Base-by-base conservation (phyloP, 176 grass and related monocot genomes). In the Areca catechu region DNA sequence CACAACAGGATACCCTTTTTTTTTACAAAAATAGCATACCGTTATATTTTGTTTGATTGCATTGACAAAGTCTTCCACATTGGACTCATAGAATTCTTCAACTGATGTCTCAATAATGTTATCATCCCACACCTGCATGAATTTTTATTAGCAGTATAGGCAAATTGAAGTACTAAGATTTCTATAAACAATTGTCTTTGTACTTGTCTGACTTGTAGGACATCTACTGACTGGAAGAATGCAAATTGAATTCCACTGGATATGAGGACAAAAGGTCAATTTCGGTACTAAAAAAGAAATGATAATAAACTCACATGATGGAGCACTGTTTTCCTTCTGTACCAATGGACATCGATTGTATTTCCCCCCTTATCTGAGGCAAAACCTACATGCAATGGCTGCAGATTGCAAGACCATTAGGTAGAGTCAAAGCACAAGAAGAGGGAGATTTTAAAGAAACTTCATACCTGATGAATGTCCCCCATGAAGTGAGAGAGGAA, bases 321-420 rank as follows among this genome's bases (percentile, higher is more conserved):
- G 7, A 89, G 81, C 1, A 65, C 77, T 23, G 71, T 69, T 76
- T 89, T 89, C 76, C 74, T 78, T 53, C 4, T 78, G 34, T 78
- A 89, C 86, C 81, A 85, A 34, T 65, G 81, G 3, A 89, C 81
- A 15, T 81, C 54, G 22, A 89, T 81, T 23, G 81, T 78, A 70
- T 89, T 85, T 0, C 81, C 86, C 66, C 86, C 86, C 71, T 15
- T 69, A 54, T 89, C 81, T 1, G 86, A 78, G 54, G 74, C 68
- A 34, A 85, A 85, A 0, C 81, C 86, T 60, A 81, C 81, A 72
- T 89, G 86, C n/a, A 89, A 74, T 34, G 81, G 81, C 86, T 89
- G 47, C 20, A 55, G 48, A 7, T 18, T 60, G 7, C 19, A 60
- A 20, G 20, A 27, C 5, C 17, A 60, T 47, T 1, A 52, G 21